Percentiles rank a stretch among this genome's conserved stretches.
Conservation (phyloP, 306 rosid genomes). For the Cicer judaicum region DNA sequence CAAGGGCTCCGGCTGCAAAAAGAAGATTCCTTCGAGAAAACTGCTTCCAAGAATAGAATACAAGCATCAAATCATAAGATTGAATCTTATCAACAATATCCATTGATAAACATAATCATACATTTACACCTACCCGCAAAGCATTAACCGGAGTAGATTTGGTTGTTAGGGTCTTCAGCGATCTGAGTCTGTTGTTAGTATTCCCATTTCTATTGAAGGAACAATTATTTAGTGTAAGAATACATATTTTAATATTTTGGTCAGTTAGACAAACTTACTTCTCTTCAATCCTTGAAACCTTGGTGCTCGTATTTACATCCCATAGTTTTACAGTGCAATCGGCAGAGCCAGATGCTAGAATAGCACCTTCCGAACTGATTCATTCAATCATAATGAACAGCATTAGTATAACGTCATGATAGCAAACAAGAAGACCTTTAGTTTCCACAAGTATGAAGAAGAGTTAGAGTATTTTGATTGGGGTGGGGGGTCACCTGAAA, state of each 20-base stretch:
- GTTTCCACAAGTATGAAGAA: background rate
- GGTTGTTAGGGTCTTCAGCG: conserved; percentile 81
- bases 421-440: background rate
- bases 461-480: background rate
- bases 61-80: conserved; percentile 28
- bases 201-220: conserved; percentile 62
- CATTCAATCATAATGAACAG: conserved; percentile 33
- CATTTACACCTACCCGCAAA: conserved; percentile 63
- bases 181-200: conserved; percentile 79
- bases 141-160: conserved; percentile 78
- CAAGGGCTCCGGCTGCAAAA: conserved; percentile 83
- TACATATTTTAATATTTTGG: background rate
- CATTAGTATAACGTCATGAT: conserved; percentile 1
- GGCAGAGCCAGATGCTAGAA: conserved; percentile 96
- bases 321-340: conserved; percentile 95
- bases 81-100: conserved; percentile 21
- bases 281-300: conserved; percentile 74
- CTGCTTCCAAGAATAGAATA: conserved; percentile 53
- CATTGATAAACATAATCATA: conserved; percentile 15
- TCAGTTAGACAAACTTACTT: conserved; percentile 57
- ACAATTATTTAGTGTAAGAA: conserved; percentile 32
- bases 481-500: conserved; percentile 65
- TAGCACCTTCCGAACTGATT: conserved; percentile 87
- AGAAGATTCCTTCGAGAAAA: conserved; percentile 98
- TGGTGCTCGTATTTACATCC: conserved; percentile 86